Conservation (phyloP, 2,329 filamentous ascomycete genomes). For the Colletotrichum kahawae region DNA sequence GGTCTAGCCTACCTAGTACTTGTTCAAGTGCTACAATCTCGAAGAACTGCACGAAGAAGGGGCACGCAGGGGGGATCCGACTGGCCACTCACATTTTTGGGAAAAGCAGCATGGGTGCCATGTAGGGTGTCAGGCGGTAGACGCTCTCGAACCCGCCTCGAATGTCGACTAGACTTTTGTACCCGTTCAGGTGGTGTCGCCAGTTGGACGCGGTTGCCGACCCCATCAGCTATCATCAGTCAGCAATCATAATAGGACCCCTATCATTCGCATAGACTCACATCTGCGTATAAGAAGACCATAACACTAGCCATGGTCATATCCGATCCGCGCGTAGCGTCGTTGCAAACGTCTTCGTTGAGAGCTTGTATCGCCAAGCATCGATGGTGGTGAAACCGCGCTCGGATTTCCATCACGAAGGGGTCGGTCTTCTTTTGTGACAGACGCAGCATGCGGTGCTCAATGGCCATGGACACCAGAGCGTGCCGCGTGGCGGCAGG, state of each 20-base stretch:
- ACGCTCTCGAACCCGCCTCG: conserved; percentile 9
- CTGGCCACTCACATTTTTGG: not conserved
- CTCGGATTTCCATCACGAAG: conserved; percentile 22
- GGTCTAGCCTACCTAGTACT: not conserved
- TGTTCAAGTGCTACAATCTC: accelerated
- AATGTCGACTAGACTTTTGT: conserved; percentile 1
- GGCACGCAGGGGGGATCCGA: not conserved
- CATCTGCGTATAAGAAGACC: conserved; percentile 10
- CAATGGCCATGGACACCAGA: conserved; percentile 35
- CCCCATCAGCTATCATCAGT: conserved; percentile 21
- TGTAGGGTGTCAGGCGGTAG: not conserved
- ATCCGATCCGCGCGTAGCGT: conserved; percentile 16
- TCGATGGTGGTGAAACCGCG: conserved; percentile 34
- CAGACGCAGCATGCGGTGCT: conserved; percentile 35
- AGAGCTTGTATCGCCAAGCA: conserved; percentile 35
- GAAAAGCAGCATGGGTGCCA: not conserved
- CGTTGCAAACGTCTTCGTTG: conserved; percentile 27
- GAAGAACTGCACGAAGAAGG: not conserved
- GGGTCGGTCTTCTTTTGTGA: conserved; percentile 1
- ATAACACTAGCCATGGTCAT: not conserved
- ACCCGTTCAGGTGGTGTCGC: conserved; percentile 36
- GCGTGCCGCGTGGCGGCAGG: not conserved
- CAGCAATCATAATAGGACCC: accelerated
- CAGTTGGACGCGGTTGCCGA: conserved; percentile 35
- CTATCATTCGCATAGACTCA: not conserved